A percentile compares a stretch with the other conserved stretches of the same genome.
These are phyloP conservation scores for Seiridium cupressi DNA, from an alignment of 2,329 filamentous ascomycete genomes.

Conservation along the genomic window DNA sequence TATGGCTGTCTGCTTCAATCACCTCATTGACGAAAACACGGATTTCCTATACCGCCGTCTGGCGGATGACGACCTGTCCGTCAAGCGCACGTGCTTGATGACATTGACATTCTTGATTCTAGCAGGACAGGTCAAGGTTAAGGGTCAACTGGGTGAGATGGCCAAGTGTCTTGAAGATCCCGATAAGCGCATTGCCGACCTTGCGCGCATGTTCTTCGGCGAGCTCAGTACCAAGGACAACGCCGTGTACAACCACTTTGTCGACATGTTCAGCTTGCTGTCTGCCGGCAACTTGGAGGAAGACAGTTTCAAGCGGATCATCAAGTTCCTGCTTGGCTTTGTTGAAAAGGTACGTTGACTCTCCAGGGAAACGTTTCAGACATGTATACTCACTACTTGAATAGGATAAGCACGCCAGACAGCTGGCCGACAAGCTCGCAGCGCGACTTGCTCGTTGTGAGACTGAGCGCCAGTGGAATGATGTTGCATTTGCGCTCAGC, in stretches of 20 bases:
- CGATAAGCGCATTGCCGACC: constrained; percentile 91
- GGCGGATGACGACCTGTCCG: constrained; percentile 82
- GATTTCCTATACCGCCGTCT: constrained; percentile 95
- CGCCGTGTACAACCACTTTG: constrained; percentile 98
- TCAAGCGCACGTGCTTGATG: constrained; percentile 98
- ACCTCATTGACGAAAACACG: constrained; percentile 98
- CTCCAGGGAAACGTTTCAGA: neutral
- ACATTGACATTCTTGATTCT: constrained; percentile 96
- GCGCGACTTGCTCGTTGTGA: constrained; percentile 83
- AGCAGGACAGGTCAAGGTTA: constrained; percentile 98
- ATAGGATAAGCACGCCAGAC: constrained; percentile 95
- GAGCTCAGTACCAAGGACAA: constrained; percentile 98
- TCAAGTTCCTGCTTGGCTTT: constrained; percentile 92
- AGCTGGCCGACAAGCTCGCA: constrained; percentile 88
- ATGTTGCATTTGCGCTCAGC: constrained; percentile 89
- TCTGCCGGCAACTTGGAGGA: constrained; percentile 84
- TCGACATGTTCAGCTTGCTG: constrained; percentile 96
- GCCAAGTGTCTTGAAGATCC: constrained; percentile 96
- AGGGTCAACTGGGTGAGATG: constrained; percentile 98
- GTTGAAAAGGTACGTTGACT: constrained; percentile 80
- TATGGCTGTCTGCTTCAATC: constrained; percentile 99
- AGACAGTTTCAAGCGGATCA: constrained; percentile 79
- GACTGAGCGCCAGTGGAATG: constrained; percentile 94
- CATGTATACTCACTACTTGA: constrained; percentile 3
- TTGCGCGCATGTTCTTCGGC: constrained; percentile 97